phyloP scores from a whole-genome alignment of 345 rosid species.

The Populus nigra region DNA sequence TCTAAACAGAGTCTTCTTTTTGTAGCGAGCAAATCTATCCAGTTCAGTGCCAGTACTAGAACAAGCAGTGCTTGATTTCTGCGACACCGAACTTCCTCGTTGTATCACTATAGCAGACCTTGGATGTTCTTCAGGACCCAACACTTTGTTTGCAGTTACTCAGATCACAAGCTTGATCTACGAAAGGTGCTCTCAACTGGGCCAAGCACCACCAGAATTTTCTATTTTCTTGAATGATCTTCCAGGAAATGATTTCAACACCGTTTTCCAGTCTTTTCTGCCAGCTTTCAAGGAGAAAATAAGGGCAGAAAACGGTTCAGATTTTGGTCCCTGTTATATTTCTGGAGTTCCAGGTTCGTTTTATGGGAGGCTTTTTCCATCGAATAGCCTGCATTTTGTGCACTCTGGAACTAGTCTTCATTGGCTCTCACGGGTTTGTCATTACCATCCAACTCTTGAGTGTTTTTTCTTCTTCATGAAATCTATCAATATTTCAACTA shows the following conservation, averaged over 20 bases:
- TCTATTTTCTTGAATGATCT: slow-evolving; percentile 40
- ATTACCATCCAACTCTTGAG: not conserved
- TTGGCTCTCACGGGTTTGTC: slow-evolving; percentile 51
- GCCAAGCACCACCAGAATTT: slow-evolving; percentile 25
- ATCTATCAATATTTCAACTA: not conserved
- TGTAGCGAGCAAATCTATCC: slow-evolving; percentile 25
- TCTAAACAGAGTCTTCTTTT: not conserved
- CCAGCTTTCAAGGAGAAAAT: slow-evolving; percentile 30
- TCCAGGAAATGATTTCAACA: slow-evolving; percentile 45
- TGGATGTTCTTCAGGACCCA: slow-evolving; percentile 51
- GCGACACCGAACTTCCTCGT: slow-evolving; percentile 9
- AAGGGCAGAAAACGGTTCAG: slow-evolving; percentile 28
- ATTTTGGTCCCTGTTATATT: slow-evolving; percentile 29
- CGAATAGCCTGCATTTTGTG: slow-evolving; percentile 36
- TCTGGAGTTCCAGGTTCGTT: slow-evolving; percentile 47
- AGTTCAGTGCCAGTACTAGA: slow-evolving; percentile 22
- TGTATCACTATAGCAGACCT: slow-evolving; percentile 35
- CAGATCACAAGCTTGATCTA: slow-evolving; percentile 21
- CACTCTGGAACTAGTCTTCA: slow-evolving; percentile 45
- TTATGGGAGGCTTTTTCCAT: slow-evolving; percentile 45
- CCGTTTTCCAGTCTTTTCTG: slow-evolving; percentile 32
- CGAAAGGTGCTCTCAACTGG: slow-evolving; percentile 12
- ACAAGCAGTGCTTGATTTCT: slow-evolving; percentile 29
- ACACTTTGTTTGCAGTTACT: slow-evolving; percentile 23
- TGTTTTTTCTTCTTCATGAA: not conserved